Percentiles rank a stretch among this genome's conserved stretches.
Evolutionary conservation across 1,139 yeast genomes (phyloP).

Genomic region (Kodamaea fungicola): DNA sequence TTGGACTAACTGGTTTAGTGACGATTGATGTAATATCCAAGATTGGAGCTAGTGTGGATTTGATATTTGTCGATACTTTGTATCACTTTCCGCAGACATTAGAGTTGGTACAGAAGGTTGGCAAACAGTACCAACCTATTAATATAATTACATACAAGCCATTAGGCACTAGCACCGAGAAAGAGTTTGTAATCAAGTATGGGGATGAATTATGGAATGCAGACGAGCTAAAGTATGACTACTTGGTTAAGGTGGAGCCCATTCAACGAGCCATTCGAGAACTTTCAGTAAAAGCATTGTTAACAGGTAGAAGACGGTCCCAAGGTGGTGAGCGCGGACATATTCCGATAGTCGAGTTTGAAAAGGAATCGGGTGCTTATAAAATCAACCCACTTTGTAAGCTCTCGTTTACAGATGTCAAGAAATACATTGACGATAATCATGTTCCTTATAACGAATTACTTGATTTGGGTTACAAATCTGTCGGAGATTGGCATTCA

Average conservation of each 20-base stretch:
- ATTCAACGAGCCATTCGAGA: conserved; percentile 78
- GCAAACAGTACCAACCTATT: conserved; percentile 48
- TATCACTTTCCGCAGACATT: conserved; percentile 93
- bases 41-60: conserved; percentile 52
- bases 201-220: conserved; percentile 84
- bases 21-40: conserved; percentile 82
- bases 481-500: conserved; percentile 95
- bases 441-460: conserved; percentile 83
- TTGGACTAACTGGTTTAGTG: conserved; percentile 89
- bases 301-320: conserved; percentile 87
- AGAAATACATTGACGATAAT: conserved; percentile 62
- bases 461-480: conserved; percentile 81
- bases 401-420: conserved; percentile 77
- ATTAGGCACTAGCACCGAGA: conserved; percentile 47
- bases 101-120: conserved; percentile 62
- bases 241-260: conserved; percentile 88
- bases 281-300: conserved; percentile 70
- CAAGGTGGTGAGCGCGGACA: conserved; percentile 84
- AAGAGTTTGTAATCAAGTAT: conserved; percentile 62
- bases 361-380: conserved; percentile 61
- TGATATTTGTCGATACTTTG: conserved; percentile 85
- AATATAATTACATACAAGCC: conserved; percentile 67
- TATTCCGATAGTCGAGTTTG: conserved; percentile 76
- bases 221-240: conserved; percentile 81
- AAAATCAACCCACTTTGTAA: conserved; percentile 87